Evolutionary conservation across 805 yeast genomes (phyloP).

Genomic region (Hanseniaspora mollemarum): DNA sequence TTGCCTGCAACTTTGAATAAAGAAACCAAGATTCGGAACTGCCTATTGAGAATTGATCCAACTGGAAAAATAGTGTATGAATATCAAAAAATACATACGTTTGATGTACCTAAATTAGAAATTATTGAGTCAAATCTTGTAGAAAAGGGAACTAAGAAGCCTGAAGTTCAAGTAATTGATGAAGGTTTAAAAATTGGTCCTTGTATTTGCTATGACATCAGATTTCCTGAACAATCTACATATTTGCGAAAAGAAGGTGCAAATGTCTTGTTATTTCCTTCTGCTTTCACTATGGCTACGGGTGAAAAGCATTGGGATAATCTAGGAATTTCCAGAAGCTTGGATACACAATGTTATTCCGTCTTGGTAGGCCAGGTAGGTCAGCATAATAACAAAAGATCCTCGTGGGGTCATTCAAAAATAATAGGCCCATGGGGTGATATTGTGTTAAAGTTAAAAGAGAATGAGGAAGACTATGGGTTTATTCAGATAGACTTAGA

Average conservation of each 20-base stretch:
- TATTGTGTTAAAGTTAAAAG: slow-evolving; percentile 48
- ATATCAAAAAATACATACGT: slow-evolving; percentile 79
- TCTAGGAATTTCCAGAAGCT: slow-evolving; percentile 71
- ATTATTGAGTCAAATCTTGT: slow-evolving; percentile 68
- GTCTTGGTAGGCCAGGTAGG: slow-evolving; percentile 87
- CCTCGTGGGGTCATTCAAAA: slow-evolving; percentile 77
- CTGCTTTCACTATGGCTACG: slow-evolving; percentile 85
- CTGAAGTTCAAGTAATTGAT: slow-evolving; percentile 27
- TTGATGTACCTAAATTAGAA: slow-evolving; percentile 69
- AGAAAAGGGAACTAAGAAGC: slow-evolving; percentile 55
- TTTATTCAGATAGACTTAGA: slow-evolving; percentile 57
- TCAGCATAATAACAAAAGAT: slow-evolving; percentile 47
- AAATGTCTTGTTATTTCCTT: slow-evolving; percentile 66
- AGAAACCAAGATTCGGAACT: slow-evolving; percentile 48
- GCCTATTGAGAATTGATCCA: slow-evolving; percentile 57
- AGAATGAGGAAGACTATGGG: slow-evolving; percentile 34
- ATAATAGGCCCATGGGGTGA: slow-evolving; percentile 91
- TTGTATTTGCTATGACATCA: slow-evolving; percentile 73
- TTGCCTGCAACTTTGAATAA: slow-evolving; percentile 44
- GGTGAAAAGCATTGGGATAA: slow-evolving; percentile 86
- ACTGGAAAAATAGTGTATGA: slow-evolving; percentile 53
- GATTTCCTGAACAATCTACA: slow-evolving; percentile 74
- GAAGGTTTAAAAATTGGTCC: slow-evolving; percentile 38
- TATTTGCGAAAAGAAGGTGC: slow-evolving; percentile 60
- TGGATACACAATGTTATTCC: slow-evolving; percentile 79